These are phyloP conservation scores for Penicillium sp. DNA, from an alignment of 2,329 filamentous ascomycete species.

Conservation along the genomic window DNA sequence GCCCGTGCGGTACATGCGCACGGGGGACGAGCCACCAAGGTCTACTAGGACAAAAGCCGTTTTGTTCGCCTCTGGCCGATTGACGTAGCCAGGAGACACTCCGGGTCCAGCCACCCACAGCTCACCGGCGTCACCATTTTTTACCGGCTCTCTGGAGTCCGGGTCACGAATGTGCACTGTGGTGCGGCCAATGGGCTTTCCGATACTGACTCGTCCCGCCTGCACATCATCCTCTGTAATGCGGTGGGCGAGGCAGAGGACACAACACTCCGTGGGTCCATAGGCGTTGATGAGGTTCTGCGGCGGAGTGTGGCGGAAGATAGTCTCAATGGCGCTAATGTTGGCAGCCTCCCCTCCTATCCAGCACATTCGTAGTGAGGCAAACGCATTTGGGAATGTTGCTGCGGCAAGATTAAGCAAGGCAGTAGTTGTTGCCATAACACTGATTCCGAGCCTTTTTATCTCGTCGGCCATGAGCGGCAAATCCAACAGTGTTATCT, in stretches of 20 bases:
- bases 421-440: no score
- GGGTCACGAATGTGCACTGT: no score
- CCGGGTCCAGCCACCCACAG: slow-evolving; percentile 47
- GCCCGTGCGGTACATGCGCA: slow-evolving; percentile 65
- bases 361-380: no score
- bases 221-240: slow-evolving; percentile 4
- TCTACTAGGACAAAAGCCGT: no score
- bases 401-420: no score
- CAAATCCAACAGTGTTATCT: no score
- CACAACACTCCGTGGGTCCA: slow-evolving; percentile 25
- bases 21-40: no score
- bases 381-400: no score
- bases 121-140: slow-evolving; percentile 17
- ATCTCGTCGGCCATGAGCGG: no score
- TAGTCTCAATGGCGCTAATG: not conserved
- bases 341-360: no score
- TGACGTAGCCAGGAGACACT: slow-evolving; percentile 54
- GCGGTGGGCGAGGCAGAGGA: slow-evolving; percentile 17
- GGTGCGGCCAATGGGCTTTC: slow-evolving; percentile 12
- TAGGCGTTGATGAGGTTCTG: slow-evolving; percentile 23
- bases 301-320: slow-evolving; percentile 19
- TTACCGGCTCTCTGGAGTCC: not conserved
- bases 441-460: no score
- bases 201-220: slow-evolving; percentile 41
- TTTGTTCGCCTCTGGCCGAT: slow-evolving; percentile 2